Evolutionary conservation across 163 green algal species (phyloP).

Genomic region (Scenedesmus sp.): DNA sequence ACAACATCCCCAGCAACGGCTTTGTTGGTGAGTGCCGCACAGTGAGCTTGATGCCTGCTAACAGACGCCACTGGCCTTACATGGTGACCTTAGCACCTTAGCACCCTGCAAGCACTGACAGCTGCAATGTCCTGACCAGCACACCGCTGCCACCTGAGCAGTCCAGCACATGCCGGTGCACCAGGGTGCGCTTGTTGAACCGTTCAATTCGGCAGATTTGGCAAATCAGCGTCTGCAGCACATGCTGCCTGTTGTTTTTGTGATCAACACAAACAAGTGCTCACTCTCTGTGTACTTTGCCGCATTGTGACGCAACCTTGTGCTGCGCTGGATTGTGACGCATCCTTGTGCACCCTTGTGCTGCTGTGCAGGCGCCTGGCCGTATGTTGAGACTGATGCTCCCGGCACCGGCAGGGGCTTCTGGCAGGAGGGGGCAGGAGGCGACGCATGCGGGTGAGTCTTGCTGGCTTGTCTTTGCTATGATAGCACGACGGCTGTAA

Average conservation of each 20-base stretch:
- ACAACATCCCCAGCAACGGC: constrained; percentile 20
- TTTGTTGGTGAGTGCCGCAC: constrained; percentile 32
- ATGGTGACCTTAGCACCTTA: neutral
- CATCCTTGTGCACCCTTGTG: neutral
- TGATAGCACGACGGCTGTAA: no score
- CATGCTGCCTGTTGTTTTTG: neutral
- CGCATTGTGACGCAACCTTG: neutral
- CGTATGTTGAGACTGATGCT: constrained; percentile 23
- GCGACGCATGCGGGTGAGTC: constrained; percentile 26
- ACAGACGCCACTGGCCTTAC: no score
- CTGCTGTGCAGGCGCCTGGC: constrained; percentile 26
- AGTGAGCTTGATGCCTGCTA: neutral
- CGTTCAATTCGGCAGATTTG: neutral
- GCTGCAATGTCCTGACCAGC: neutral
- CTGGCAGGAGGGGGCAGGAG: constrained; percentile 23
- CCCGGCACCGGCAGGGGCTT: constrained; percentile 24
- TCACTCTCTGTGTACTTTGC: no score
- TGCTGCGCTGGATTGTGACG: neutral
- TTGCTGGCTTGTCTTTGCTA: neutral
- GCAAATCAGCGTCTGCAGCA: neutral
- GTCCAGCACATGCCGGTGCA: no score
- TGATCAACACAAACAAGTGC: neutral
- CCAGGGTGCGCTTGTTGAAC: neutral
- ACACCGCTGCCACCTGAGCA: neutral
- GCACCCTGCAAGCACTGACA: neutral